phyloP scores from a whole-genome alignment of 2,329 filamentous ascomycete species.

The Colletotrichum lini region DNA sequence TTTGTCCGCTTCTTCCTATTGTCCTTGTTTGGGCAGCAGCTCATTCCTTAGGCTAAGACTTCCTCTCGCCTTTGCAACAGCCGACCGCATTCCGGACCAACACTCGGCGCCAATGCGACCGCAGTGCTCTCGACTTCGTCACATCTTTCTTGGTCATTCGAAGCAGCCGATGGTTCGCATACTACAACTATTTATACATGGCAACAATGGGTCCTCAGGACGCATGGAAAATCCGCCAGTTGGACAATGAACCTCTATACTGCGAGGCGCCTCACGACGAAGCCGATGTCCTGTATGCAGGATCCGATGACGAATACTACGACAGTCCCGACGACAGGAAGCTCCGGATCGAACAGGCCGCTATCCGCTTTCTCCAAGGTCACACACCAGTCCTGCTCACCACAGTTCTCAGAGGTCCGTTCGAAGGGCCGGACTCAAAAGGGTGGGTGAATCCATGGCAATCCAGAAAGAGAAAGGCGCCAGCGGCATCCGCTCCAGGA shows the following conservation, averaged over 20 bases:
- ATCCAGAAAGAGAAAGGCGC: constrained; percentile 46
- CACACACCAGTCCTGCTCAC: constrained; percentile 71
- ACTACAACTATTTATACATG: neutral
- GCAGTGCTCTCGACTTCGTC: neutral
- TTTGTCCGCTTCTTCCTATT: constrained; percentile 20
- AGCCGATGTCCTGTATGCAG: constrained; percentile 66
- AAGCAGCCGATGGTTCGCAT: neutral
- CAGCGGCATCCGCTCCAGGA: neutral
- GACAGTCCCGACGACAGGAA: constrained; percentile 61
- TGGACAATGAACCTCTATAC: constrained; percentile 57
- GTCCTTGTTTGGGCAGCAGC: constrained; percentile 18
- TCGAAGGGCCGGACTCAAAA: constrained; percentile 55
- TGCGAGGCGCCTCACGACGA: constrained; percentile 59
- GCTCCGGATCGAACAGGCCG: constrained; percentile 71
- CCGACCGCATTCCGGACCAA: constrained; percentile 17
- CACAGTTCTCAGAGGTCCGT: constrained; percentile 73
- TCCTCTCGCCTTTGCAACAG: constrained; percentile 19
- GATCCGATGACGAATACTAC: constrained; percentile 72
- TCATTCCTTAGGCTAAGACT: neutral
- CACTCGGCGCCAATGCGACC: constrained; percentile 36
- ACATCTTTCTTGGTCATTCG: neutral
- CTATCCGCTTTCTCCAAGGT: constrained; percentile 71
- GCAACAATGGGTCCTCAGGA: constrained; percentile 22
- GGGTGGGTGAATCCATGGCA: constrained; percentile 70
- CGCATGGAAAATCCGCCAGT: constrained; percentile 25